A percentile compares a stretch with the other conserved stretches of the same genome.
phyloP scores from a whole-genome alignment of 306 rosid genomes.

The Lablab purpureus region DNA sequence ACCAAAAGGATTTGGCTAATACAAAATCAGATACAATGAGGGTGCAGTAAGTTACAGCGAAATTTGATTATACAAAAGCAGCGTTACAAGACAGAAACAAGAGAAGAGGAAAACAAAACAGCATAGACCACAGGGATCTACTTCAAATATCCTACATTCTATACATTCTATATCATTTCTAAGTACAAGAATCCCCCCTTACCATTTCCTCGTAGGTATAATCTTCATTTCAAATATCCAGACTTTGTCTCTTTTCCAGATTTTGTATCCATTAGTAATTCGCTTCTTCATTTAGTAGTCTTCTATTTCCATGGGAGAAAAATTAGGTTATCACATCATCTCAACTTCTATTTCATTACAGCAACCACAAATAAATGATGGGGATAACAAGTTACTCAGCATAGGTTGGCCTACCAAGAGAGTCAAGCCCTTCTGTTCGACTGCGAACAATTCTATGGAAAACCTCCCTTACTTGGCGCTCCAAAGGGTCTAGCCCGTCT shows the following conservation, averaged over 20 bases:
- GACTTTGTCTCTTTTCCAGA: constrained; percentile 18
- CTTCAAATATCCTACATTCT: constrained; percentile 54
- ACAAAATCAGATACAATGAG: constrained; percentile 53
- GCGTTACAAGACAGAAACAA: constrained; percentile 39
- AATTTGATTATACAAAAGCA: constrained; percentile 59
- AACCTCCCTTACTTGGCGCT: constrained; percentile 86
- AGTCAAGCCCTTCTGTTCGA: constrained; percentile 78
- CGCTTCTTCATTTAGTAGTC: constrained; percentile 44
- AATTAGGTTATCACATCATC: constrained; percentile 38
- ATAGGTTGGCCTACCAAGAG: constrained; percentile 59
- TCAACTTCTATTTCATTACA: constrained; percentile 27
- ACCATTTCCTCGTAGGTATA: constrained; percentile 43
- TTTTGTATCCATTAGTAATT: constrained; percentile 13
- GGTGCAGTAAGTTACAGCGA: constrained; percentile 51
- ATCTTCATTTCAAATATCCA: constrained; percentile 33
- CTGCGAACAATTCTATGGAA: constrained; percentile 81
- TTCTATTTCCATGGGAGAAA: constrained; percentile 30
- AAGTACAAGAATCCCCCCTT: constrained; percentile 55
- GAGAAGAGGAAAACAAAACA: constrained; percentile 37
- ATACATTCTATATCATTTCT: constrained; percentile 54
- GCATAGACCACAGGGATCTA: constrained; percentile 49
- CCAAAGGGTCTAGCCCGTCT: constrained; percentile 84
- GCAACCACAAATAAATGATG: constrained; percentile 12
- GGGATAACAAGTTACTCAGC: constrained; percentile 44
- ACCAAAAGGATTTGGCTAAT: constrained; percentile 33